A percentile compares a stretch with the other conserved stretches of the same genome.
phyloP scores from a whole-genome alignment of 2,329 filamentous ascomycete genomes.

The Aspergillus alliaceus region DNA sequence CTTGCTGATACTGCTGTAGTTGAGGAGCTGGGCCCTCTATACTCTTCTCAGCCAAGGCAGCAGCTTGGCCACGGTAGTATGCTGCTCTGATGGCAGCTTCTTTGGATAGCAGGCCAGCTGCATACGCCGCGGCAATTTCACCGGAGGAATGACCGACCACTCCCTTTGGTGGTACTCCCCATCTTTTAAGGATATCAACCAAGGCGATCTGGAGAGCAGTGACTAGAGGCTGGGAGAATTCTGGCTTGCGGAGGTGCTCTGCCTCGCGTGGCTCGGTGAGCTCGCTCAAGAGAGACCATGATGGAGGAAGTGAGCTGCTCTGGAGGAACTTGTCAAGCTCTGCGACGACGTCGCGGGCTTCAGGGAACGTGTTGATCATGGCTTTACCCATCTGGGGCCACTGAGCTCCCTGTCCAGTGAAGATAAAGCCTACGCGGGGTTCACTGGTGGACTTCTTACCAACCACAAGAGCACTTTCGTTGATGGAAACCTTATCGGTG shows the following conservation, averaged over 20 bases:
- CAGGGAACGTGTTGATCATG: conserved; percentile 15
- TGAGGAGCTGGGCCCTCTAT: too few species aligned
- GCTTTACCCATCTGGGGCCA: conserved; percentile 29
- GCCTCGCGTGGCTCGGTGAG: not conserved
- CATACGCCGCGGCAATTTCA: conserved; percentile 52
- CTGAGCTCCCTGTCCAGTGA: conserved; percentile 35
- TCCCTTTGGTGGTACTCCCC: conserved; percentile 40
- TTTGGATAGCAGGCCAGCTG: conserved; percentile 30
- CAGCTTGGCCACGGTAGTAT: conserved; percentile 13
- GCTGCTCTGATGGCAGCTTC: conserved; percentile 7
- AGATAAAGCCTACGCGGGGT: conserved; percentile 20
- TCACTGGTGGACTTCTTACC: not conserved
- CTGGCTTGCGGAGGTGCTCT: not conserved
- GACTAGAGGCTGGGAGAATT: conserved; percentile 18
- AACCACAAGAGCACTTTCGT: not conserved
- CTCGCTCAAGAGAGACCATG: not conserved
- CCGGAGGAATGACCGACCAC: conserved; percentile 52
- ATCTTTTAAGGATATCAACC: conserved; percentile 45
- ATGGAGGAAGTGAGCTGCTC: not conserved
- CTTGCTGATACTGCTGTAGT: too few species aligned
- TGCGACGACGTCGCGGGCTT: conserved; percentile 3
- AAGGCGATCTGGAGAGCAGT: conserved; percentile 52
- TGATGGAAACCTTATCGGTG: not conserved
- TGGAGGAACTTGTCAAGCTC: conserved; percentile 6
- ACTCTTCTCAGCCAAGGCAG: too few species aligned